Base-by-base conservation (phyloP, 306 rosid genomes). In the Lathyrus tuberosus region DNA sequence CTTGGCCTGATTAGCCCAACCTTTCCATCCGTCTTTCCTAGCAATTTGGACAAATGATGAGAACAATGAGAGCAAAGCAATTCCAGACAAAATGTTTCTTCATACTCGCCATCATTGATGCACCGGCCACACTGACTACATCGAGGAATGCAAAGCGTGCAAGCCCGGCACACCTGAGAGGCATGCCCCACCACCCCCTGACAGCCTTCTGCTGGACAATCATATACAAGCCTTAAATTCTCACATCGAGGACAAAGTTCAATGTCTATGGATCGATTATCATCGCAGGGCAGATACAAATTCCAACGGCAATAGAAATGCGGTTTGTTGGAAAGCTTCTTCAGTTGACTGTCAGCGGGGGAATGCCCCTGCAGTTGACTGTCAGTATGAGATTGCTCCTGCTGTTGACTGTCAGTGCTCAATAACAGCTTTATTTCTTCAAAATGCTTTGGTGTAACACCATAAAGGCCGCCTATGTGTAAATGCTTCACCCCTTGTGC, bases 1-100 rank as follows among this genome's bases (percentile, higher is more conserved):
- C 53, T 53, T 53, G 80, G 53, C 46, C 71, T 66, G 51, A 75
- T 61, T 5, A 73, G 31, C 60, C 59, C 78, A 62, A 62, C 60
- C 69, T 61, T 72, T 58, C 74, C 31, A 18, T 84, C 83, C 3
- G n/a, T 62, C 76, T 47, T 64, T 77, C 80, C 96, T 33, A 65
- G 67, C 17, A 67, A 72, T 70, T 73, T 70, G 49, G 48, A 41
- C 63, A 62, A 75, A 74, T 83, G 85, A 67, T 78, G 74, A 60
- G 79, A 80, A 71, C 96, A 92, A 73, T 63, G 79, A 41, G 86
- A 86, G 75, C 98, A 93, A 65, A 88, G 93, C 59, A 73, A 72
- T 53, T 93, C 96, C 83, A 93, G 70, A 75, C 93, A 82, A 69
- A 93, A 89, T 31, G 96, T 93, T 78, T 93, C 98, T 82, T 90